These are phyloP conservation scores for Paraphaeosphaeria sporulosa DNA, from an alignment of 2,329 filamentous ascomycete species.

Conservation along the genomic window DNA sequence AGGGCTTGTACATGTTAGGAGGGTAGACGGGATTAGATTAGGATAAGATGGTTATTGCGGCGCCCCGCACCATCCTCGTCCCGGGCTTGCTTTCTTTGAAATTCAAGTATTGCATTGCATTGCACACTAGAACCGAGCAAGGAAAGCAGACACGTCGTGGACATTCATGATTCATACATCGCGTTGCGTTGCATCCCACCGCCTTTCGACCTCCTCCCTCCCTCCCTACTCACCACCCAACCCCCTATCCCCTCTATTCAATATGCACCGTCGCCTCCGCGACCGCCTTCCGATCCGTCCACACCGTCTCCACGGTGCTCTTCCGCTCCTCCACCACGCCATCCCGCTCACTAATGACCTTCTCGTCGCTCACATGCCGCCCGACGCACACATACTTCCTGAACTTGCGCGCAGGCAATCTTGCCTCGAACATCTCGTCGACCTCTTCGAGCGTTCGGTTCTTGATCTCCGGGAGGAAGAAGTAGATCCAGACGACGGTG, in stretches of 20 bases:
- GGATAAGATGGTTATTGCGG: no score
- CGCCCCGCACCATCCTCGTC: no score
- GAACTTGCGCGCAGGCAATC: constrained; percentile 39
- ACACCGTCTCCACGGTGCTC: constrained; percentile 22
- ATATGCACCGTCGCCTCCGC: constrained; percentile 21
- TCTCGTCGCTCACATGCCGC: constrained; percentile 23
- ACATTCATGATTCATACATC: no score
- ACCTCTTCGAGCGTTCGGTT: constrained; percentile 49
- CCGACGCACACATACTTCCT: constrained; percentile 42
- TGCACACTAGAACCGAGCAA: no score
- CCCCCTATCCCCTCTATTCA: constrained; percentile 10
- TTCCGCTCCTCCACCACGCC: background rate
- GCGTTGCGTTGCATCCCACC: no score
- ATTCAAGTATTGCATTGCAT: no score
- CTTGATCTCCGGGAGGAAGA: constrained; percentile 47
- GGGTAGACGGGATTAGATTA: no score
- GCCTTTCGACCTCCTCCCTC: no score
- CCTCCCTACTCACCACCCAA: no score
- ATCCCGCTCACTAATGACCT: constrained; percentile 16
- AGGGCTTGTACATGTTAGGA: no score
- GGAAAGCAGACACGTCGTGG: no score
- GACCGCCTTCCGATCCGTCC: constrained; percentile 29
- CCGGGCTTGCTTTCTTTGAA: no score
- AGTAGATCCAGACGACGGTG: constrained; percentile 41
- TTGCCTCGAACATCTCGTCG: constrained; percentile 45